Evolutionary conservation across 306 rosid genomes (phyloP).

Genomic region (Vachellia collinsii): DNA sequence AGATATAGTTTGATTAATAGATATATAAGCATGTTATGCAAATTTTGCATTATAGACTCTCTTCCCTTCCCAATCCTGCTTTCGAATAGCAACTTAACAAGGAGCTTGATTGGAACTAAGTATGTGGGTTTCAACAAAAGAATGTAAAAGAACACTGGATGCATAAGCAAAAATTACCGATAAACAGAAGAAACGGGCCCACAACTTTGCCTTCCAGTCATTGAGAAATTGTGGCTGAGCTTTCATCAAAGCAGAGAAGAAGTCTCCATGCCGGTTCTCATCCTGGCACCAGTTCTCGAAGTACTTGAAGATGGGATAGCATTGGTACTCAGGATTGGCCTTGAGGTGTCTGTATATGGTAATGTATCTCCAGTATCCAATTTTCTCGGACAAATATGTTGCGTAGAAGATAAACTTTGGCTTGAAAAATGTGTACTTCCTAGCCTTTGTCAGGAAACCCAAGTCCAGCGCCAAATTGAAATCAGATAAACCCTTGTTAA

Average conservation of each 20-base stretch:
- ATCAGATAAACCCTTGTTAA: conserved; percentile 97
- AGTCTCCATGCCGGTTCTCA: conserved; percentile 97
- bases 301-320: conserved; percentile 95
- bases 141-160: neutral
- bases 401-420: conserved; percentile 99
- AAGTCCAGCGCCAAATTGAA: conserved; percentile 97
- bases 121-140: conserved; percentile 14
- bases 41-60: neutral
- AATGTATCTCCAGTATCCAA: conserved; percentile 98
- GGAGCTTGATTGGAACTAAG: neutral
- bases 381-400: conserved; percentile 95
- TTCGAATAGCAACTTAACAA: conserved; percentile 4
- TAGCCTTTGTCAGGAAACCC: conserved; percentile 97
- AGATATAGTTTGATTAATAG: neutral
- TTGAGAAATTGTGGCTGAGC: conserved; percentile 99
- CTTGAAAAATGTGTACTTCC: conserved; percentile 96
- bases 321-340: conserved; percentile 84
- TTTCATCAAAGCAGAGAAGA: conserved; percentile 97
- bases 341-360: conserved; percentile 97
- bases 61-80: conserved; percentile 2
- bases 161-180: conserved; percentile 60
- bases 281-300: conserved; percentile 99
- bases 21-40: neutral
- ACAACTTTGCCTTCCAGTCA: conserved; percentile 98
- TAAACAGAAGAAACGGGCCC: conserved; percentile 94